A percentile compares a stretch with the other conserved stretches of the same genome.
These are phyloP conservation scores for Penicillium antarcticum DNA, from an alignment of 495 filamentous ascomycete species.

Conservation along the genomic window DNA sequence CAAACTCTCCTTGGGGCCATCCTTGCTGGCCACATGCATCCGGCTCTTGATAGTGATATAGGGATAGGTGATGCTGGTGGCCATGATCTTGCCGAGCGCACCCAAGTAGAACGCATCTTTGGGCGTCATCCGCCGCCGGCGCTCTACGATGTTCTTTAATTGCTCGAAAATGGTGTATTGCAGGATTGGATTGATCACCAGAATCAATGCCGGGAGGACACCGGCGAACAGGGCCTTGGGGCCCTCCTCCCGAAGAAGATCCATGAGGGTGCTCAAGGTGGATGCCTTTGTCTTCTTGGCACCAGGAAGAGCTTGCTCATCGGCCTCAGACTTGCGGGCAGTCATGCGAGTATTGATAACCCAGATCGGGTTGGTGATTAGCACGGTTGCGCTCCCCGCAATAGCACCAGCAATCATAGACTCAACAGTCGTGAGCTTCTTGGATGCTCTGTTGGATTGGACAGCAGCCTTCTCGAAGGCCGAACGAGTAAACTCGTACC, in stretches of 20 bases:
- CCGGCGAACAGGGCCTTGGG: constrained; percentile 82
- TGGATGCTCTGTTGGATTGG: constrained; percentile 69
- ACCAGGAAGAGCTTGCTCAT: constrained; percentile 52
- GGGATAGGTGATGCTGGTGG: constrained; percentile 91
- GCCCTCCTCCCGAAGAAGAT: constrained; percentile 76
- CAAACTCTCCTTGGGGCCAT: constrained; percentile 67
- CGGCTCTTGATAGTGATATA: constrained; percentile 97
- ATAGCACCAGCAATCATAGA: constrained; percentile 94
- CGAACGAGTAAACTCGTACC: constrained; percentile 95
- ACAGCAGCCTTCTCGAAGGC: constrained; percentile 80
- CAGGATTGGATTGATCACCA: constrained; percentile 96
- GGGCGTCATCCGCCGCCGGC: constrained; percentile 67
- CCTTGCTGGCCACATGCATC: constrained; percentile 83
- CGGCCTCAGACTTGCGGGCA: constrained; percentile 63
- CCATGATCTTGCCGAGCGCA: constrained; percentile 89
- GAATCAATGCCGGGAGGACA: constrained; percentile 84
- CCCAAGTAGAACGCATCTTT: constrained; percentile 87
- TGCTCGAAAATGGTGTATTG: constrained; percentile 99
- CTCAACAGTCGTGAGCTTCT: constrained; percentile 84
- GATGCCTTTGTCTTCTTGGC: constrained; percentile 53
- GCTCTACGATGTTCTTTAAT: constrained; percentile 75
- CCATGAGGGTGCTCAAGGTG: constrained; percentile 74
- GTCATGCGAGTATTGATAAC: constrained; percentile 98
- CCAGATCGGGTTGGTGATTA: constrained; percentile 98
- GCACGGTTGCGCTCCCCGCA: constrained; percentile 87